phyloP scores from a whole-genome alignment of 2,329 filamentous ascomycete species.

The Alternaria infectoria region DNA sequence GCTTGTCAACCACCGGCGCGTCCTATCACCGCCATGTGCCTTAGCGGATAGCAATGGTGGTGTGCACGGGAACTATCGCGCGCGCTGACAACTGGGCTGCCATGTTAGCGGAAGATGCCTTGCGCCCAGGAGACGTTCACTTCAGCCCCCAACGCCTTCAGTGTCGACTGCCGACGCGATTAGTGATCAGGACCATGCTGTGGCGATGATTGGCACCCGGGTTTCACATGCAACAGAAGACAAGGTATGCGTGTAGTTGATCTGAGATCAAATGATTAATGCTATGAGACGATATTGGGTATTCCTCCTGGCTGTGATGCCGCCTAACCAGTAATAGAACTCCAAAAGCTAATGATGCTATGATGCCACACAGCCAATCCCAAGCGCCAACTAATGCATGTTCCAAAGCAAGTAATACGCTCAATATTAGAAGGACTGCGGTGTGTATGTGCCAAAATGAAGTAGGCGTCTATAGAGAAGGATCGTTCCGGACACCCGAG shows the following conservation, averaged over 20 bases:
- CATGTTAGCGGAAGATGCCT: not conserved
- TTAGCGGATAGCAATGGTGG: conserved; percentile 9
- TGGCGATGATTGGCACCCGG: not conserved
- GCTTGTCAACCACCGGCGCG: not conserved
- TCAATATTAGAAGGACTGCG: conserved; percentile 46
- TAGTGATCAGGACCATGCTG: not conserved
- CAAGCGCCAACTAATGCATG: conserved; percentile 45
- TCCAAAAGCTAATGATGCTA: conserved; percentile 28
- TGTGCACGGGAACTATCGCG: conserved; percentile 13
- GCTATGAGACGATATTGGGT: conserved; percentile 26
- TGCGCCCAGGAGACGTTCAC: not conserved
- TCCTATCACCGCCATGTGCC: conserved; percentile 5
- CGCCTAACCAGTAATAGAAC: conserved; percentile 22
- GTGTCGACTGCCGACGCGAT: not conserved
- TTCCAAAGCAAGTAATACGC: conserved; percentile 30
- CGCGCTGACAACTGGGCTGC: not conserved
- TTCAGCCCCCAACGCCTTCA: not conserved
- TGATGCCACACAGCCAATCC: conserved; percentile 22
- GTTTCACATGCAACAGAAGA: conserved; percentile 13
- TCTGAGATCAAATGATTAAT: conserved; percentile 28
- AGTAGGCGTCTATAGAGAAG: conserved; percentile 36
- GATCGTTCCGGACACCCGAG: conserved; percentile 43
- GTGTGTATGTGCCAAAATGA: conserved; percentile 25
- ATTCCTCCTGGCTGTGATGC: conserved; percentile 30
- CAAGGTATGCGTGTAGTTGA: conserved; percentile 6